Evolutionary conservation across 2,329 filamentous ascomycete genomes (phyloP).

Genomic region (Ceratocystis cacaofunesta): DNA sequence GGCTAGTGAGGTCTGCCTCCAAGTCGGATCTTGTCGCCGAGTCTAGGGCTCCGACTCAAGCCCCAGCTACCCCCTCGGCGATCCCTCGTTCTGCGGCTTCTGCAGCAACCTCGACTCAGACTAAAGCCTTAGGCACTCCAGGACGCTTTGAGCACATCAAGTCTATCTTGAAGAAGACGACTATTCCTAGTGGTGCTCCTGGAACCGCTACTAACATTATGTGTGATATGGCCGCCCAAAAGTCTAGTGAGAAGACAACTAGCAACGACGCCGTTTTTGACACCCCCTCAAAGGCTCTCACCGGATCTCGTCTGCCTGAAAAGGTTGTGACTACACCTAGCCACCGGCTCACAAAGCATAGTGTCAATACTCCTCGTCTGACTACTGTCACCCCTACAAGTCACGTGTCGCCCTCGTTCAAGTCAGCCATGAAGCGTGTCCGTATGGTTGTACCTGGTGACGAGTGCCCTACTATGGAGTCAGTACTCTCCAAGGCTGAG

Average conservation of each 20-base stretch:
- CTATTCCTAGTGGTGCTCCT: conserved; percentile 16
- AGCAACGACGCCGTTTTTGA: conserved; percentile 31
- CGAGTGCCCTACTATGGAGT: conserved; percentile 25
- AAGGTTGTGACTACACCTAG: conserved; percentile 49
- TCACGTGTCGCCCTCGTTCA: conserved; percentile 14
- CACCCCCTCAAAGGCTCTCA: conserved; percentile 24
- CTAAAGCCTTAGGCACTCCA: conserved; percentile 29
- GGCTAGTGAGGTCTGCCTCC: conserved; percentile 30
- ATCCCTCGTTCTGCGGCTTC: conserved; percentile 18
- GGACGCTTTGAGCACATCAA: conserved; percentile 41
- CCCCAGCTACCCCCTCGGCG: not conserved
- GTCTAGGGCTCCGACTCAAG: not conserved
- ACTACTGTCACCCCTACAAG: conserved; percentile 20
- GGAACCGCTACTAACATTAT: too few species aligned
- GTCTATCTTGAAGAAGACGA: conserved; percentile 38
- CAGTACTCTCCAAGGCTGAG: conserved; percentile 19
- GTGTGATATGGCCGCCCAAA: not conserved
- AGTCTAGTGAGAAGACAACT: conserved; percentile 26
- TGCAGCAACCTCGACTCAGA: conserved; percentile 20
- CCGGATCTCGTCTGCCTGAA: conserved; percentile 24
- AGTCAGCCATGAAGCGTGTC: conserved; percentile 16
- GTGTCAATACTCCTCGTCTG: conserved; percentile 64
- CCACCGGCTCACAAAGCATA: conserved; percentile 52
- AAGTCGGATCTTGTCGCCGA: conserved; percentile 27
- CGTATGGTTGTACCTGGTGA: conserved; percentile 20